These are phyloP conservation scores for Fomitopsis schrenkii DNA, from an alignment of 1,284 basidiomycete genomes.

Conservation along the genomic window DNA sequence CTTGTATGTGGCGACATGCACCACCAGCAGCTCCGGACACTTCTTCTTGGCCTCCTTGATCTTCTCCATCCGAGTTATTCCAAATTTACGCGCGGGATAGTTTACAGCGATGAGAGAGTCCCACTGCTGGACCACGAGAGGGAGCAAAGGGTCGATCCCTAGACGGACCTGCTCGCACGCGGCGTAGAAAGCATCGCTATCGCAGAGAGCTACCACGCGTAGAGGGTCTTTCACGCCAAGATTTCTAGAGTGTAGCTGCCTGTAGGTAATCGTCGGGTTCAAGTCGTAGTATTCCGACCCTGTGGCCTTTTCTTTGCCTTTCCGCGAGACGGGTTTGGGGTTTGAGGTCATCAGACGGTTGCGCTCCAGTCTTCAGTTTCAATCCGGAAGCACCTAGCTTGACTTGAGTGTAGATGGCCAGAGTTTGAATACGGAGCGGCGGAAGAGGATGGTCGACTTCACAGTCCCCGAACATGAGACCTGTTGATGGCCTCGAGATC, in stretches of 20 bases:
- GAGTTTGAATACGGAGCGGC: too few species aligned
- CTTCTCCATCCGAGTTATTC: slow-evolving; percentile 83
- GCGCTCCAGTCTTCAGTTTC: too few species aligned
- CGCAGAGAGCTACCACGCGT: slow-evolving; percentile 84
- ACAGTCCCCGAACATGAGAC: neutral
- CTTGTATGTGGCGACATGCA: slow-evolving; percentile 94
- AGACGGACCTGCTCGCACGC: slow-evolving; percentile 88
- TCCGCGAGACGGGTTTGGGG: slow-evolving; percentile 22
- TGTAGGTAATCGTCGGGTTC: slow-evolving; percentile 65
- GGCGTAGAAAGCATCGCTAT: slow-evolving; percentile 92
- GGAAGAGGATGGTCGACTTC: too few species aligned
- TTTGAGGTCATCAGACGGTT: neutral
- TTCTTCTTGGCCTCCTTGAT: slow-evolving; percentile 78
- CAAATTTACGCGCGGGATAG: slow-evolving; percentile 89
- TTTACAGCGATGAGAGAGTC: slow-evolving; percentile 89
- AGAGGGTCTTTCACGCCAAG: slow-evolving; percentile 67
- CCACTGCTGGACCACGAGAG: slow-evolving; percentile 95
- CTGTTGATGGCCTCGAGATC: neutral
- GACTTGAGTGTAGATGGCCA: too few species aligned
- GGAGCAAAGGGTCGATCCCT: slow-evolving; percentile 66
- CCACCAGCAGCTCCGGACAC: slow-evolving; percentile 81
- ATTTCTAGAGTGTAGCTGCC: slow-evolving; percentile 61
- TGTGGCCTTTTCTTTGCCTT: slow-evolving; percentile 49
- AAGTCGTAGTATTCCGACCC: slow-evolving; percentile 47
- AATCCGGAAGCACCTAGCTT: too few species aligned